A percentile compares a stretch with the other conserved stretches of the same genome.
Evolutionary conservation across 345 rosid species (phyloP).

Genomic region (Salix suchowensis): DNA sequence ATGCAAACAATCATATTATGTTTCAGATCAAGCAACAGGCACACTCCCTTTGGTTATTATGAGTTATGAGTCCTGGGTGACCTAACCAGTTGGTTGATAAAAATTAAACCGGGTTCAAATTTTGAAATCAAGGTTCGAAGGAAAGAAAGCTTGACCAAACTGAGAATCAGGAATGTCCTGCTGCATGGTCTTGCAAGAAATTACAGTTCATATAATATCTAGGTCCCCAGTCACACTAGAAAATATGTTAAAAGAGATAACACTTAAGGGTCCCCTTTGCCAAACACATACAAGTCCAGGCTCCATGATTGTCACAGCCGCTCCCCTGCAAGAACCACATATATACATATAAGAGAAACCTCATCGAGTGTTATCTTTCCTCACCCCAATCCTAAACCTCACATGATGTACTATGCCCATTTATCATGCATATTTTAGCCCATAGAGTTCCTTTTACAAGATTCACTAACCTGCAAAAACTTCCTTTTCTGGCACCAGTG

Average conservation of each 20-base stretch:
- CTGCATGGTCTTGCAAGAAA: neutral
- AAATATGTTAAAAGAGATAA: slow-evolving; percentile 32
- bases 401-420: slow-evolving; percentile 39
- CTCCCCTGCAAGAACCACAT: slow-evolving; percentile 99
- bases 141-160: neutral
- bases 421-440: slow-evolving; percentile 37
- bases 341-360: slow-evolving; percentile 96
- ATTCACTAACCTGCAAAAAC: slow-evolving; percentile 85
- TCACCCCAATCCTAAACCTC: slow-evolving; percentile 47
- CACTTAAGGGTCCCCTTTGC: slow-evolving; percentile 46
- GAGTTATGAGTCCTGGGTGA: neutral
- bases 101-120: neutral
- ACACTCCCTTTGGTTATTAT: neutral
- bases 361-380: slow-evolving; percentile 58
- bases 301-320: slow-evolving; percentile 87
- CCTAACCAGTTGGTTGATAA: neutral
- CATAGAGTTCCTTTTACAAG: slow-evolving; percentile 13
- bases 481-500: slow-evolving; percentile 99
- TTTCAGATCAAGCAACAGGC: neutral
- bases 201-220: slow-evolving; percentile 5
- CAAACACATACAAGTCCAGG: slow-evolving; percentile 96
- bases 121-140: neutral
- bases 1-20: slow-evolving; percentile 1
- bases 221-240: slow-evolving; percentile 42
- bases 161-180: neutral